Evolutionary conservation across 164 flowering plant species (phyloP), one percentile per base, ranked within the genome.

Genomic region (Vitis amurensis): DNA sequence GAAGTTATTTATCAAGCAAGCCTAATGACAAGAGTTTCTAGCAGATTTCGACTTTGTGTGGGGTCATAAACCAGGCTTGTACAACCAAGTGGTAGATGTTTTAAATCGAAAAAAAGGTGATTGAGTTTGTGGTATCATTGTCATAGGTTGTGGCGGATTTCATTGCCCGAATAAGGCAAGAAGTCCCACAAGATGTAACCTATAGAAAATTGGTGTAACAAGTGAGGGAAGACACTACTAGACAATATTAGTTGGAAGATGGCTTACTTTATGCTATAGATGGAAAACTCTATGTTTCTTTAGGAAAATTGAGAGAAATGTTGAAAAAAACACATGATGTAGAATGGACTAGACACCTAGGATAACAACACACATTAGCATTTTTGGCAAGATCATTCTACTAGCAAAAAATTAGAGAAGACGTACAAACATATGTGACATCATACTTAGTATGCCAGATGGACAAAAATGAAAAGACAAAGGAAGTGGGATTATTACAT

Each of bases 1-100:
- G 50, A 64, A 71, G 30, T 10, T 64, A 2, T 13, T 17, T 1
- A 50, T 68, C 3, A 75, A 74, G 29, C 76, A 74, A 56, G 63
- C 63, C 1, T 0, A 68, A 2, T 68, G 71, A 67, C 55, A 61
- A 47, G 71, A 74, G 5, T 68, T 68, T n/a, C 50, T 68, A 0
- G 55, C 64, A 0, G 64, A 73, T 7, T 68, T 59, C 15, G 68
- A 72, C 12, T 58, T 47, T n/a, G 11, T 27, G 5, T 31, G 29
- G 50, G 50, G 15, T 8, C 31, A 73, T 48, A 68, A 68, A 8
- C 69, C 31, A 1, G 1, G 69, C 0, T 56, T 11, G 15, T 6
- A 13, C 0, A 73, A 63, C 17, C 14, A 23, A 0, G 68, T 63
- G 14, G 63, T 64, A 9, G 59, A 62, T 57, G 72, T 68, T 6